Evolutionary conservation across 148 eudicot species (phyloP).

Genomic region (Vaccinium macrocarpon): DNA sequence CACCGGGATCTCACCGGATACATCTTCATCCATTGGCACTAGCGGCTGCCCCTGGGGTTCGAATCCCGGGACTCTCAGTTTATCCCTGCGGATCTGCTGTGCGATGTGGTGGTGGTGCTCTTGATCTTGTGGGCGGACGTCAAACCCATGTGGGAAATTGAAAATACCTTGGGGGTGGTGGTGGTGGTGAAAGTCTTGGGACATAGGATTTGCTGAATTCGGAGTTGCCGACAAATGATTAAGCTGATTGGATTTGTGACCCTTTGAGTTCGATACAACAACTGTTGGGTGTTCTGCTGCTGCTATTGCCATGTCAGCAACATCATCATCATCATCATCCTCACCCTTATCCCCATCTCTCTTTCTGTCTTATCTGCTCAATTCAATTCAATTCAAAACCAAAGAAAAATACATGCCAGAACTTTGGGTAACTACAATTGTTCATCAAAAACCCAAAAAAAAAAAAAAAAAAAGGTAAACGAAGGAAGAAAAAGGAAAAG

Average conservation of each 20-base stretch:
- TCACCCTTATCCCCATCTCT: neutral
- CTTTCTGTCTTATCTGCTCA: conserved; percentile 15
- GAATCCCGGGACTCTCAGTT: conserved; percentile 37
- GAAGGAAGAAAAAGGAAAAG: neutral
- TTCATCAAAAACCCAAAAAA: conserved; percentile 3
- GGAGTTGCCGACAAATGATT: neutral
- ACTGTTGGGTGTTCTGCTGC: conserved; percentile 13
- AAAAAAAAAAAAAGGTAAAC: neutral
- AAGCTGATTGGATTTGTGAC: conserved; percentile 8
- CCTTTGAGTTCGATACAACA: conserved; percentile 13
- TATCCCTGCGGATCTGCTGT: conserved; percentile 52
- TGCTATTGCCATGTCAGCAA: conserved; percentile 35
- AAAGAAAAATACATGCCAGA: conserved; percentile 1
- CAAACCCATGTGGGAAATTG: conserved; percentile 49
- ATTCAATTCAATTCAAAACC: conserved; percentile 13
- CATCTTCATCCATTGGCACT: conserved; percentile 28
- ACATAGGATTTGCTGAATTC: conserved; percentile 51
- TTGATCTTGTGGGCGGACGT: conserved; percentile 32
- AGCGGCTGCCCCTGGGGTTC: conserved; percentile 24
- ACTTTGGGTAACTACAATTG: neutral
- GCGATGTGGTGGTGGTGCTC: conserved; percentile 22
- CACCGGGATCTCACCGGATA: conserved; percentile 23
- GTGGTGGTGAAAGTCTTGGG: conserved; percentile 45
- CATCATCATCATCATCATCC: conserved; percentile 29
- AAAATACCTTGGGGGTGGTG: conserved; percentile 45